Conservation (phyloP, 192 early-diverging fungal genomes). For the Coemansia sp. region DNA sequence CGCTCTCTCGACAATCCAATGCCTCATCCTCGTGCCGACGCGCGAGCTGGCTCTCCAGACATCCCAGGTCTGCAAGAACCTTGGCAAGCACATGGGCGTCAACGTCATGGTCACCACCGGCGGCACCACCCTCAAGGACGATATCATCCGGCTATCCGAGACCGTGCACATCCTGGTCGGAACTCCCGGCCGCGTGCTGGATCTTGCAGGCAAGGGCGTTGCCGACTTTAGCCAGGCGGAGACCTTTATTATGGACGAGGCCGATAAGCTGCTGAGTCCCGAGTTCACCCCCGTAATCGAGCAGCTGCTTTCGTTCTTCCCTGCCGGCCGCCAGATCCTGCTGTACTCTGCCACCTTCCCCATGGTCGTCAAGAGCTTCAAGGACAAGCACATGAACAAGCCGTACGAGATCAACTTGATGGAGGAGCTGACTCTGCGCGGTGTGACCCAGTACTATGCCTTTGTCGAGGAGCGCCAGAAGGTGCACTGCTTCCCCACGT, state of each 20-base stretch:
- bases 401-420: slow-evolving; percentile 99
- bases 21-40: slow-evolving; percentile 91
- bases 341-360: slow-evolving; percentile 98
- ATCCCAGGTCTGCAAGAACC: slow-evolving; percentile 96
- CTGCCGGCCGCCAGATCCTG: slow-evolving; percentile 88
- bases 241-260: slow-evolving; percentile 99
- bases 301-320: slow-evolving; percentile 89
- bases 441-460: slow-evolving; percentile 99
- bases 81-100: slow-evolving; percentile 94
- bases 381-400: slow-evolving; percentile 92
- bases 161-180: slow-evolving; percentile 96
- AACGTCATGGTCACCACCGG: slow-evolving; percentile 99
- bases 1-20: slow-evolving; percentile 85
- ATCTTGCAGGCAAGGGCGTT: slow-evolving; percentile 92
- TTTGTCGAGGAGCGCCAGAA: slow-evolving; percentile 99
- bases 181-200: slow-evolving; percentile 95
- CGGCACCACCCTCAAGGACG: slow-evolving; percentile 97
- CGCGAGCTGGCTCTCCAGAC: slow-evolving; percentile 98
- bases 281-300: slow-evolving; percentile 99
- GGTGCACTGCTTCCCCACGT: slow-evolving; percentile 70
- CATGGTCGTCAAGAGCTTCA: slow-evolving; percentile 95
- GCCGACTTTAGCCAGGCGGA: slow-evolving; percentile 85
- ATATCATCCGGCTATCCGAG: slow-evolving; percentile 92
- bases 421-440: slow-evolving; percentile 97
- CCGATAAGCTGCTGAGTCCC: slow-evolving; percentile 96